These are phyloP conservation scores for Aureobasidium sp. DNA, from an alignment of 2,329 filamentous ascomycete genomes.

Conservation along the genomic window DNA sequence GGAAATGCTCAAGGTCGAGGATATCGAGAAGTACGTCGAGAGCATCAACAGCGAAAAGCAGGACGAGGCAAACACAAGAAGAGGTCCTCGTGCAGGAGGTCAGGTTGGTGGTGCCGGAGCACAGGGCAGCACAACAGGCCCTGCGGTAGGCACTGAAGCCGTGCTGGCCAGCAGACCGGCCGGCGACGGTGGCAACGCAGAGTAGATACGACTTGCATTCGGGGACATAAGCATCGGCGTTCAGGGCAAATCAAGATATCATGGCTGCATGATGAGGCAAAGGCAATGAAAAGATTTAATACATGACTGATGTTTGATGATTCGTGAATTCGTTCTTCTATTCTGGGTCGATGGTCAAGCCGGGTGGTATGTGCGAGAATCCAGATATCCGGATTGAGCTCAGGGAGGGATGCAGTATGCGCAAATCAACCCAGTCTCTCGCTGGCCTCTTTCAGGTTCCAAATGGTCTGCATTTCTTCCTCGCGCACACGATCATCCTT, in stretches of 20 bases:
- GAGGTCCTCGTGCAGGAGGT: slow-evolving; percentile 48
- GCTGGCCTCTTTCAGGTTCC: slow-evolving; percentile 65
- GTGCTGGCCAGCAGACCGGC: slow-evolving; percentile 27
- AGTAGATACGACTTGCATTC: slow-evolving; percentile 13
- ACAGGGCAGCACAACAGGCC: slow-evolving; percentile 10
- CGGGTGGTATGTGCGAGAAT: background rate
- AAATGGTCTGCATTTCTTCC: slow-evolving; percentile 56
- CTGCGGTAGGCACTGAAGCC: slow-evolving; percentile 24
- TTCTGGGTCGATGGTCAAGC: background rate
- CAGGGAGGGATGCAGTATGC: background rate
- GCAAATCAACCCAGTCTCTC: slow-evolving; percentile 61
- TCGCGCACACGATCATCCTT: slow-evolving; percentile 72
- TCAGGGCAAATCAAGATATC: slow-evolving; percentile 1
- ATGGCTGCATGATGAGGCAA: slow-evolving; percentile 9
- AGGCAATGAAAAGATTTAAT: slow-evolving; percentile 10
- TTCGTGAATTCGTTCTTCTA: slow-evolving; percentile 8
- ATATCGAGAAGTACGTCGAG: slow-evolving; percentile 97
- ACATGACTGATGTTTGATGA: background rate
- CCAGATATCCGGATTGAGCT: background rate
- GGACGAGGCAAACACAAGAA: slow-evolving; percentile 96
- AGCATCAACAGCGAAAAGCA: slow-evolving; percentile 99
- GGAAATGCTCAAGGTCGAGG: slow-evolving; percentile 89
- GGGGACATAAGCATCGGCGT: slow-evolving; percentile 17
- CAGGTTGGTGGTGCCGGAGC: slow-evolving; percentile 18
- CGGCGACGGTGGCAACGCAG: slow-evolving; percentile 20